phyloP scores from a whole-genome alignment of 2,329 filamentous ascomycete species.

The Fusarium sp. region DNA sequence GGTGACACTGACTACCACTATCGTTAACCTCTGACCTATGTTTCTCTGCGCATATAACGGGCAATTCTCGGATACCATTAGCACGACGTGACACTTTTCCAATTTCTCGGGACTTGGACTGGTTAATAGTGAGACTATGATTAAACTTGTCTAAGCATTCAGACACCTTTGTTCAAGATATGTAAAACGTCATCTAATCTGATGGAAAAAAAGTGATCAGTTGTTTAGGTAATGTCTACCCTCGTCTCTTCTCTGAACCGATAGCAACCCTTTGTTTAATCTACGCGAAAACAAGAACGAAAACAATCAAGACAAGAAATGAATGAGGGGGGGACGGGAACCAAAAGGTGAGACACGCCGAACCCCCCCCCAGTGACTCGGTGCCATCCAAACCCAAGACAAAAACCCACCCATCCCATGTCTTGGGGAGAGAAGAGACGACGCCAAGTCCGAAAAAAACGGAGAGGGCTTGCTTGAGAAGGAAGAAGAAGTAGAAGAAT shows the following conservation, averaged over 20 bases:
- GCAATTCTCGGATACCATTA: background rate
- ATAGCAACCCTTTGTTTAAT: background rate
- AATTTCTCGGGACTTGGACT: background rate
- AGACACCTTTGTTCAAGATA: background rate
- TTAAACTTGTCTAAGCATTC: background rate
- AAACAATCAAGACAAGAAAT: background rate
- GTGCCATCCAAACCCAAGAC: background rate
- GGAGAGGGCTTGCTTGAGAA: background rate
- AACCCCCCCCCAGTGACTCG: background rate
- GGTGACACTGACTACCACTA: background rate
- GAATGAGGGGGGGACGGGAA: background rate
- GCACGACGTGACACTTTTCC: background rate
- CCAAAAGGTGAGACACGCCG: constrained; percentile 11
- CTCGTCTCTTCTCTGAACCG: background rate
- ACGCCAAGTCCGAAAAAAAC: background rate
- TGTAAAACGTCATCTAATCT: background rate
- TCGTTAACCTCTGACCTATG: background rate
- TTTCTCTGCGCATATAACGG: background rate
- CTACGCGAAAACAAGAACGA: background rate
- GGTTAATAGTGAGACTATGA: background rate
- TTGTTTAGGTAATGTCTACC: background rate
- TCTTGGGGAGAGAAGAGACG: background rate
- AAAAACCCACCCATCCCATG: background rate
- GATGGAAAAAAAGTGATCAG: background rate
- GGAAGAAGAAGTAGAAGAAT: background rate